phyloP scores from a whole-genome alignment of 345 rosid genomes.

The Populus nigra region DNA sequence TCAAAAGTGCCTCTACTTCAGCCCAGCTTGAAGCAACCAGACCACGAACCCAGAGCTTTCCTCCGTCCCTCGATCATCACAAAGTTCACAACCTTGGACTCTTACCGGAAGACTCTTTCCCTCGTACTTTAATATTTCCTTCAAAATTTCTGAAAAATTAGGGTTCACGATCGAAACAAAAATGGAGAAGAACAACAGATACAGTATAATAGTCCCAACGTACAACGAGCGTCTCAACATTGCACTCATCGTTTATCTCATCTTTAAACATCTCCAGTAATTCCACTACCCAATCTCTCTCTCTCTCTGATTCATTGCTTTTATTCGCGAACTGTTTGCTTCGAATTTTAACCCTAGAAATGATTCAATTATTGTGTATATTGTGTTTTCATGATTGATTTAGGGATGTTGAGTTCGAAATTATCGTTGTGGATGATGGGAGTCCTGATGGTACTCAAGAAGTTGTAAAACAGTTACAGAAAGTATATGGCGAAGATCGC shows the following conservation, averaged over 20 bases:
- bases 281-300: not conserved
- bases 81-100: not conserved
- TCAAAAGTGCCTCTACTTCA: not conserved
- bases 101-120: not conserved
- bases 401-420: slow-evolving; percentile 82
- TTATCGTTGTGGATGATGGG: slow-evolving; percentile 92
- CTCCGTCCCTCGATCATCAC: not conserved
- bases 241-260: slow-evolving; percentile 77
- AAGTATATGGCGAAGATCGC: slow-evolving; percentile 72
- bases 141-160: not conserved
- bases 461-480: slow-evolving; percentile 72
- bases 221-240: slow-evolving; percentile 96
- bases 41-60: not conserved
- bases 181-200: slow-evolving; percentile 40
- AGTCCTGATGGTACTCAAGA: slow-evolving; percentile 98
- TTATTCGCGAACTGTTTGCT: not conserved
- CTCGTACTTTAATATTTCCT: not conserved
- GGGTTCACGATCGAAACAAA: not conserved
- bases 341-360: not conserved
- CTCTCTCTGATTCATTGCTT: not conserved
- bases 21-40: not conserved
- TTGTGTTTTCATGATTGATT: not conserved
- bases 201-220: slow-evolving; percentile 85
- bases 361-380: not conserved
- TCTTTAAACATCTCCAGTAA: slow-evolving; percentile 89